A percentile compares a stretch with the other conserved stretches of the same genome.
Evolutionary conservation across 1,284 basidiomycete species (phyloP).

Genomic region (Cerioporus squamosus): DNA sequence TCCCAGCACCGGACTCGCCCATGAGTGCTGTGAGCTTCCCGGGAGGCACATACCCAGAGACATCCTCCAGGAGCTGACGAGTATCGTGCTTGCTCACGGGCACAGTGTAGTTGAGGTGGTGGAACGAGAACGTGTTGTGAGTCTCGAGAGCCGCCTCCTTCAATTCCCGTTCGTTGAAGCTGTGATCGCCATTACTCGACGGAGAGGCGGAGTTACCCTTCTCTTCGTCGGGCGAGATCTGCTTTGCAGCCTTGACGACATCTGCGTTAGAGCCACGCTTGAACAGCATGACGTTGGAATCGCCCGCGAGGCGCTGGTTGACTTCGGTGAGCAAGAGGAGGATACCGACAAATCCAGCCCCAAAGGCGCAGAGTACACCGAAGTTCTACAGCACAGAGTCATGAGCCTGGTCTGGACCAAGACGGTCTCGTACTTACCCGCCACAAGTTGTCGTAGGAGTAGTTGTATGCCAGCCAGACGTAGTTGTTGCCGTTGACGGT

Average conservation of each 20-base stretch:
- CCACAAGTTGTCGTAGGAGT: constrained; percentile 69
- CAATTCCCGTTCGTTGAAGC: constrained; percentile 18
- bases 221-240: constrained; percentile 35
- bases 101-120: constrained; percentile 65
- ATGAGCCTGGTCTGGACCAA: no score
- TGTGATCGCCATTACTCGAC: neutral
- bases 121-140: constrained; percentile 65
- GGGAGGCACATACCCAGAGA: constrained; percentile 85
- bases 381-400: constrained; percentile 50
- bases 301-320: constrained; percentile 40
- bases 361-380: constrained; percentile 58
- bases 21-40: constrained; percentile 82
- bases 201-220: constrained; percentile 16
- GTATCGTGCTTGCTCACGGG: constrained; percentile 56
- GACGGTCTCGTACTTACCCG: constrained; percentile 56
- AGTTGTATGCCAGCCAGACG: constrained; percentile 63
- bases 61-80: constrained; percentile 72
- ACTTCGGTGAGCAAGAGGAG: constrained; percentile 60
- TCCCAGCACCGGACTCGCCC: constrained; percentile 82
- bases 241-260: constrained; percentile 20
- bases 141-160: constrained; percentile 30
- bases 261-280: constrained; percentile 41
- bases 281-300: constrained; percentile 43
- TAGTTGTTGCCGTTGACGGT: constrained; percentile 58
- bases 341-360: constrained; percentile 47